phyloP scores from a whole-genome alignment of 2,329 filamentous ascomycete species.

The Camillea tinctor region DNA sequence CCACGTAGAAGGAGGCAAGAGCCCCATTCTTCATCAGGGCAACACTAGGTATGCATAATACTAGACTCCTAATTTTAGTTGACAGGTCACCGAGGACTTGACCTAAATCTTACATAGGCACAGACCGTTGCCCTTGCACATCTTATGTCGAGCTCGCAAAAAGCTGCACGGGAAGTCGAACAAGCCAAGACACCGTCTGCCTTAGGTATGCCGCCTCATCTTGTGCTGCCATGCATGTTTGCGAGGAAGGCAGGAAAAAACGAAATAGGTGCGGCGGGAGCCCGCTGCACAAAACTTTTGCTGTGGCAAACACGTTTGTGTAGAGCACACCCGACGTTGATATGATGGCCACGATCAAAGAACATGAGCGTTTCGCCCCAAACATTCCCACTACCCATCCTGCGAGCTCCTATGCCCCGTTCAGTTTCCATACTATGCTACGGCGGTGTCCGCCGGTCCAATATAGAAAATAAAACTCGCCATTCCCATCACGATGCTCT shows the following conservation, averaged over 20 bases:
- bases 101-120: conserved; percentile 22
- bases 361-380: conserved; percentile 37
- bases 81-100: background rate
- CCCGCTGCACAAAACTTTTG: conserved; percentile 40
- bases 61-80: background rate
- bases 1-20: conserved; percentile 27
- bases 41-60: conserved; percentile 16
- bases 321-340: conserved; percentile 43
- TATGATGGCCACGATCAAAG: conserved; percentile 37
- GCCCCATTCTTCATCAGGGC: conserved; percentile 23
- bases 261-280: conserved; percentile 26
- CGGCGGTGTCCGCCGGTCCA: conserved; percentile 15
- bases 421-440: conserved; percentile 5
- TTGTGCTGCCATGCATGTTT: conserved; percentile 28
- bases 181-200: conserved; percentile 14
- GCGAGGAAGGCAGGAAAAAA: conserved; percentile 24
- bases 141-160: conserved; percentile 26
- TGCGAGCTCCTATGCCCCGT: conserved; percentile 27
- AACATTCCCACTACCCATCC: conserved; percentile 32
- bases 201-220: conserved; percentile 29
- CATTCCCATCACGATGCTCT: conserved; percentile 42
- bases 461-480: conserved; percentile 31
- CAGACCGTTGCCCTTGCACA: conserved; percentile 18
- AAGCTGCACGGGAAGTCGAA: conserved; percentile 17
- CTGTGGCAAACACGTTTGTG: conserved; percentile 43